phyloP scores from a whole-genome alignment of 139 green algal species.

The Ettlia oleoabundans region DNA sequence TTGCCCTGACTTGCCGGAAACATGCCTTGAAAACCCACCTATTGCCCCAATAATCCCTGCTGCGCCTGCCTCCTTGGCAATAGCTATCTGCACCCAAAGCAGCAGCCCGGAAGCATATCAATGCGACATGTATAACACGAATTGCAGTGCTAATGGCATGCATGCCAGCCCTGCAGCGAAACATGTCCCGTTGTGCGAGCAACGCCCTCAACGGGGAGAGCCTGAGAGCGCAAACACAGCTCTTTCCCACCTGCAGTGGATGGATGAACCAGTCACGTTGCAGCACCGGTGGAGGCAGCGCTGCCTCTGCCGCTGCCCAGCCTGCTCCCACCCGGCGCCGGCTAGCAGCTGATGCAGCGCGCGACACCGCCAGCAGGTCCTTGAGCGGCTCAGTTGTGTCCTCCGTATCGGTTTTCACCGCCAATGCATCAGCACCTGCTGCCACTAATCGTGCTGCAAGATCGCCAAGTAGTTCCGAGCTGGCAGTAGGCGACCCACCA shows the following conservation, averaged over 20 bases:
- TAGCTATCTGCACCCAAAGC: constrained; percentile 72
- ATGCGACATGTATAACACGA: no score
- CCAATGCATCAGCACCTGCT: constrained; percentile 70
- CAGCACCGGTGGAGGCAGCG: constrained; percentile 64
- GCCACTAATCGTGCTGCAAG: constrained; percentile 41
- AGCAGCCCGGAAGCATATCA: no score
- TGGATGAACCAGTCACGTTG: constrained; percentile 80
- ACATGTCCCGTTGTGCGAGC: no score
- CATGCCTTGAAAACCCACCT: no score
- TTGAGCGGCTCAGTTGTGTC: constrained; percentile 66
- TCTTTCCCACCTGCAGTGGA: constrained; percentile 64
- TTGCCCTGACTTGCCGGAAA: no score
- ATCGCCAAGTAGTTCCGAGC: constrained; percentile 45
- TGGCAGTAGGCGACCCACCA: not conserved
- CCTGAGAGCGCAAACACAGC: not conserved
- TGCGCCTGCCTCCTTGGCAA: constrained; percentile 80
- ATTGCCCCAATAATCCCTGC: constrained; percentile 71
- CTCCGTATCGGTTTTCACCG: constrained; percentile 67
- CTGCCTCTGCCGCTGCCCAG: not conserved
- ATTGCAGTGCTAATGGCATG: no score
- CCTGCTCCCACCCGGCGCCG: not conserved
- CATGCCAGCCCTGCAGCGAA: not conserved
- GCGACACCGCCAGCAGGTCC: constrained; percentile 46
- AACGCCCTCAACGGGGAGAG: no score
- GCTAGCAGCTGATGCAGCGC: not conserved